Evolutionary conservation across 352 stramenopile genomes (phyloP).

Genomic region (Phytophthora quininea): DNA sequence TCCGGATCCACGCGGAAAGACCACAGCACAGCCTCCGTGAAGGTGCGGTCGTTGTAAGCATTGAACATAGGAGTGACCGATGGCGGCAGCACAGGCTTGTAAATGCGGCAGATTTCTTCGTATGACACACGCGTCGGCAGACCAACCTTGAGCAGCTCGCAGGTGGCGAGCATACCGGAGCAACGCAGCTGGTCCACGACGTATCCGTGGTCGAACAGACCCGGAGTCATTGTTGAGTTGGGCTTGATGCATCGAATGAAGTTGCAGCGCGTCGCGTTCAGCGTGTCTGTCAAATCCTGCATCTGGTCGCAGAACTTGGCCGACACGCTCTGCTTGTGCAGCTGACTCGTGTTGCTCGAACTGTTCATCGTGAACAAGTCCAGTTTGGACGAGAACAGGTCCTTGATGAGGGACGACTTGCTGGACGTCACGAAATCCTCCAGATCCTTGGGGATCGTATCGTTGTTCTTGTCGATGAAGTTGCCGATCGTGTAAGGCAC

Average conservation of each 20-base stretch:
- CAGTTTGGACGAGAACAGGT: slow-evolving; percentile 75
- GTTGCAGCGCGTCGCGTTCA: slow-evolving; percentile 86
- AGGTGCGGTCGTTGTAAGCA: slow-evolving; percentile 84
- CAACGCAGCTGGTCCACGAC: slow-evolving; percentile 91
- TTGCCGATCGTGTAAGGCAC: slow-evolving; percentile 95
- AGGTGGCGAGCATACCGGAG: slow-evolving; percentile 90
- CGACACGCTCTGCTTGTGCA: slow-evolving; percentile 70
- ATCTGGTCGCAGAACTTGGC: slow-evolving; percentile 90
- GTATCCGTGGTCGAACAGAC: slow-evolving; percentile 88
- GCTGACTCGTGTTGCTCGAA: slow-evolving; percentile 40
- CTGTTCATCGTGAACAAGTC: slow-evolving; percentile 62
- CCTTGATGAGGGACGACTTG: slow-evolving; percentile 76
- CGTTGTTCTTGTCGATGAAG: slow-evolving; percentile 98
- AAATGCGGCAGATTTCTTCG: slow-evolving; percentile 89
- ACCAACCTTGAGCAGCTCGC: slow-evolving; percentile 91
- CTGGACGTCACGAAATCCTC: slow-evolving; percentile 88
- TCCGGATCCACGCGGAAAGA: slow-evolving; percentile 89
- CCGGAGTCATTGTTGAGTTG: slow-evolving; percentile 80
- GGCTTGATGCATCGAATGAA: slow-evolving; percentile 94
- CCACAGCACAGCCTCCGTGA: slow-evolving; percentile 90
- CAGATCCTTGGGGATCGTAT: slow-evolving; percentile 93
- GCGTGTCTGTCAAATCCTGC: slow-evolving; percentile 83
- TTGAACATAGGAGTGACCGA: slow-evolving; percentile 83
- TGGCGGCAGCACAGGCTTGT: slow-evolving; percentile 79
- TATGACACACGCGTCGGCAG: slow-evolving; percentile 90